Evolutionary conservation across 2,329 filamentous ascomycete genomes (phyloP).

Genomic region (Elsinoe necatrix): DNA sequence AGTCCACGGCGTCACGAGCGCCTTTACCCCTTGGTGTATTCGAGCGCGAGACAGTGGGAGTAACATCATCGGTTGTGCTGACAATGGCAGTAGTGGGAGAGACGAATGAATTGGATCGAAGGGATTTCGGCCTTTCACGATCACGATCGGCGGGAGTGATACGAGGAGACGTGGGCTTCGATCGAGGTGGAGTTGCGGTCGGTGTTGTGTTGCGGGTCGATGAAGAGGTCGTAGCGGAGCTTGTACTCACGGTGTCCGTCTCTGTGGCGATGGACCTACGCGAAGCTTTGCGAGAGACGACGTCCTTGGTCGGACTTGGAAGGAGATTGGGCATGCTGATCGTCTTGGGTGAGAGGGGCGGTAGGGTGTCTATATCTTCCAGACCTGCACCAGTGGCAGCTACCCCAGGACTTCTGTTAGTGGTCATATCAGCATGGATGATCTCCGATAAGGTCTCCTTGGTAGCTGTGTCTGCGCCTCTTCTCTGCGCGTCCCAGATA

Average conservation of each 20-base stretch:
- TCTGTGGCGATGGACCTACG: constrained; percentile 22
- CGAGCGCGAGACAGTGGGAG: constrained; percentile 48
- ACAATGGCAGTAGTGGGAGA: constrained; percentile 56
- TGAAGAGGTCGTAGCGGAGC: constrained; percentile 17
- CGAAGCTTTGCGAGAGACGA: constrained; percentile 16
- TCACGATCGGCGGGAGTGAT: constrained; percentile 24
- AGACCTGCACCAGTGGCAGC: constrained; percentile 12
- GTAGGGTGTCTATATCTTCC: constrained; percentile 9
- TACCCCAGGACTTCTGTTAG: not conserved
- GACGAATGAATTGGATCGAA: constrained; percentile 56
- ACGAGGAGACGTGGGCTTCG: constrained; percentile 15
- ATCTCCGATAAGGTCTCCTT: constrained; percentile 14
- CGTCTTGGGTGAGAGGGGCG: constrained; percentile 18
- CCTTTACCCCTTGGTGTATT: constrained; percentile 44
- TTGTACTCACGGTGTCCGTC: constrained; percentile 22
- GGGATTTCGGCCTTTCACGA: constrained; percentile 41
- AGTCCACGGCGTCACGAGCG: constrained; percentile 46
- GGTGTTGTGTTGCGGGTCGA: not conserved
- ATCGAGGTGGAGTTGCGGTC: not conserved
- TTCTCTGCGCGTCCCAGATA: constrained; percentile 50
- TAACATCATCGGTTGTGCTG: constrained; percentile 53
- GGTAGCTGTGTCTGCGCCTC: not conserved
- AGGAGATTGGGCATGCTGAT: constrained; percentile 22
- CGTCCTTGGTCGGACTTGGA: constrained; percentile 13
- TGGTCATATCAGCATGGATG: not conserved